Percentiles rank a stretch among this genome's conserved stretches.
Evolutionary conservation across 768 basidiomycete species (phyloP).

Genomic region (Podaxis sp.): DNA sequence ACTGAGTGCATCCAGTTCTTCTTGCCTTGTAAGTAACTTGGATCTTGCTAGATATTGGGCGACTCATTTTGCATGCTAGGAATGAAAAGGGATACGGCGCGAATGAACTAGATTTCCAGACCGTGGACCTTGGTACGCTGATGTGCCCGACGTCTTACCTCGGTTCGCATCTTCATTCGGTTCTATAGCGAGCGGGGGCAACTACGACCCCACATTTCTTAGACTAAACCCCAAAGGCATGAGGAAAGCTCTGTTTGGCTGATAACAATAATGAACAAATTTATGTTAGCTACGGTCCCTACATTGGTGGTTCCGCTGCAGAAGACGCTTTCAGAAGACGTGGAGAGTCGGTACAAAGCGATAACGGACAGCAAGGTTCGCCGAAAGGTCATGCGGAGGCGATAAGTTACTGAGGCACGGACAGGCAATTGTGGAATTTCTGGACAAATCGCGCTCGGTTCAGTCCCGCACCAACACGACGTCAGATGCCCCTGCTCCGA

Average conservation of each 20-base stretch:
- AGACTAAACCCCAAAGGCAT: constrained; percentile 75
- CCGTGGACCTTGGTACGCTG: constrained; percentile 59
- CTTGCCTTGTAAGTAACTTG: constrained; percentile 47
- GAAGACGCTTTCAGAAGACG: constrained; percentile 63
- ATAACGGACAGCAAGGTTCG: constrained; percentile 69
- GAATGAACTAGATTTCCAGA: constrained; percentile 68
- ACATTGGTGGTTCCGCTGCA: constrained; percentile 81
- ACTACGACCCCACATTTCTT: constrained; percentile 69
- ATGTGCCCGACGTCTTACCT: not conserved
- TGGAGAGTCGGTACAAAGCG: constrained; percentile 78
- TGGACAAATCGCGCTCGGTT: constrained; percentile 77
- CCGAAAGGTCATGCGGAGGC: not conserved
- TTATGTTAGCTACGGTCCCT: constrained; percentile 63
- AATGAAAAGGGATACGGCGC: constrained; percentile 81
- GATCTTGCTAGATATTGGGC: not conserved
- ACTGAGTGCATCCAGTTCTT: constrained; percentile 32
- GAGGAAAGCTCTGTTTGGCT: constrained; percentile 6
- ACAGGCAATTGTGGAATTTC: constrained; percentile 72
- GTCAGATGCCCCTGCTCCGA: constrained; percentile 69
- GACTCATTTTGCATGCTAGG: constrained; percentile 22
- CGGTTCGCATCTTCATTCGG: not conserved
- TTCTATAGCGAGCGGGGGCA: constrained; percentile 66
- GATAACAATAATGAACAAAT: not conserved
- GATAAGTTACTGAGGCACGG: not conserved
- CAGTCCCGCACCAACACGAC: constrained; percentile 66